A percentile compares a stretch with the other conserved stretches of the same genome.
These are phyloP conservation scores for Priceomyces fermenticarens DNA, from an alignment of 805 yeast genomes.

Conservation along the genomic window DNA sequence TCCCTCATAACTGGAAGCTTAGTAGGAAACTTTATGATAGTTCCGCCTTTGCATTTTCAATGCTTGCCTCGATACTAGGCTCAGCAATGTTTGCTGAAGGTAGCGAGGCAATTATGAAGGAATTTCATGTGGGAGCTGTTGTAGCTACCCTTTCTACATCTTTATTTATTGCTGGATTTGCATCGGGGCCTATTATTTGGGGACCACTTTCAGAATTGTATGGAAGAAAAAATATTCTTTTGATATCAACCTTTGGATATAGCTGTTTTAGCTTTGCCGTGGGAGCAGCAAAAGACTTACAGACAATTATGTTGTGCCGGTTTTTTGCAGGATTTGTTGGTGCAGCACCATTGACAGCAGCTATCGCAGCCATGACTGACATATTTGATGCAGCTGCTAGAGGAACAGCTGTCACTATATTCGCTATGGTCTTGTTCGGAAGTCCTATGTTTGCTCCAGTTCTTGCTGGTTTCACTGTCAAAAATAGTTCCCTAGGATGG, in stretches of 20 bases:
- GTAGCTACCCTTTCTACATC: slow-evolving; percentile 78
- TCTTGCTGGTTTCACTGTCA: slow-evolving; percentile 31
- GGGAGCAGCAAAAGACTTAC: slow-evolving; percentile 70
- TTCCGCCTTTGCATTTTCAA: slow-evolving; percentile 27
- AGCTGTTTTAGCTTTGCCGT: slow-evolving; percentile 38
- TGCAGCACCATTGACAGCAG: slow-evolving; percentile 73
- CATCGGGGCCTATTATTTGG: slow-evolving; percentile 87
- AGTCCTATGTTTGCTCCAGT: slow-evolving; percentile 80
- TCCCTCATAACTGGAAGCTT: slow-evolving; percentile 75
- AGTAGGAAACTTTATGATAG: slow-evolving; percentile 21
- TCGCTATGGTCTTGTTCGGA: slow-evolving; percentile 61
- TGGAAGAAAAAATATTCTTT: slow-evolving; percentile 35
- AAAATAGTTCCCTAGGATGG: slow-evolving; percentile 42
- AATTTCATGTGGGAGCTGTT: slow-evolving; percentile 57
- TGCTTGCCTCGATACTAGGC: slow-evolving; percentile 59
- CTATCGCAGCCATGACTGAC: slow-evolving; percentile 81
- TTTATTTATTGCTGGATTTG: slow-evolving; percentile 83
- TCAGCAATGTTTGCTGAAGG: slow-evolving; percentile 78
- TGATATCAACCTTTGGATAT: slow-evolving; percentile 38
- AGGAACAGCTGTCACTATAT: slow-evolving; percentile 24
- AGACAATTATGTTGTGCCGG: slow-evolving; percentile 67
- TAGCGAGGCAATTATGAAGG: slow-evolving; percentile 42
- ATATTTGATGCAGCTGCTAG: slow-evolving; percentile 49
- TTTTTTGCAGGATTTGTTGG: slow-evolving; percentile 75
- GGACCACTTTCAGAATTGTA: slow-evolving; percentile 37